phyloP scores from a whole-genome alignment of 225 moss, liverwort and hornwort species.

The Lunularia cruciata region DNA sequence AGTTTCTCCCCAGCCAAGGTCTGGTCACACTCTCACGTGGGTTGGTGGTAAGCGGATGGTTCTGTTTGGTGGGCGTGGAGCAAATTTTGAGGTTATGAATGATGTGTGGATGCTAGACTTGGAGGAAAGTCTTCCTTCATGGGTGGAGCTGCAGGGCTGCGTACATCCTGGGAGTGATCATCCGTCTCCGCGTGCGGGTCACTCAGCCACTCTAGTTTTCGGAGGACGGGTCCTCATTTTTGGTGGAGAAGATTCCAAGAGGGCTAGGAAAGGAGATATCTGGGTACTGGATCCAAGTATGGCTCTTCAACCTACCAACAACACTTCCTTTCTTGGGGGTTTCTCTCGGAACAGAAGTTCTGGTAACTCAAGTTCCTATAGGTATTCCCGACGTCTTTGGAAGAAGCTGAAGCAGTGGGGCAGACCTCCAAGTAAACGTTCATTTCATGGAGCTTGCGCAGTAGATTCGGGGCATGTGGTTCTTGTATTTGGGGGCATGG shows the following conservation, averaged over 20 bases:
- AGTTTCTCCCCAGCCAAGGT: conserved; percentile 63
- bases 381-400: conserved; percentile 72
- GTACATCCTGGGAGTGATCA: conserved; percentile 48
- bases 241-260: conserved; percentile 85
- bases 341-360: conserved; percentile 35
- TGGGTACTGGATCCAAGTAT: conserved; percentile 92
- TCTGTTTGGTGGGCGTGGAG: conserved; percentile 85
- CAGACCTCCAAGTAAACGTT: conserved; percentile 65
- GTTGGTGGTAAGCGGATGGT: conserved; percentile 77
- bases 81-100: conserved; percentile 78
- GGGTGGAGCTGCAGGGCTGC: conserved; percentile 72
- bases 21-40: conserved; percentile 87
- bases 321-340: conserved; percentile 37
- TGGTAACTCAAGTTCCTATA: conserved; percentile 39
- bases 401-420: conserved; percentile 86
- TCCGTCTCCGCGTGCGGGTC: conserved; percentile 78
- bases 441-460: conserved; percentile 85
- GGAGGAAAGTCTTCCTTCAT: conserved; percentile 59
- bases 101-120: conserved; percentile 94
- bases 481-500: conserved; percentile 95
- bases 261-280: conserved; percentile 71
- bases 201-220: conserved; percentile 86
- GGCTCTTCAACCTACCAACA: conserved; percentile 48
- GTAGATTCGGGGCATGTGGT: conserved; percentile 72
- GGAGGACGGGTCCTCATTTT: conserved; percentile 83